Conservation (phyloP, 1,284 basidiomycete genomes). For the Singerocomus rubriflavus region DNA sequence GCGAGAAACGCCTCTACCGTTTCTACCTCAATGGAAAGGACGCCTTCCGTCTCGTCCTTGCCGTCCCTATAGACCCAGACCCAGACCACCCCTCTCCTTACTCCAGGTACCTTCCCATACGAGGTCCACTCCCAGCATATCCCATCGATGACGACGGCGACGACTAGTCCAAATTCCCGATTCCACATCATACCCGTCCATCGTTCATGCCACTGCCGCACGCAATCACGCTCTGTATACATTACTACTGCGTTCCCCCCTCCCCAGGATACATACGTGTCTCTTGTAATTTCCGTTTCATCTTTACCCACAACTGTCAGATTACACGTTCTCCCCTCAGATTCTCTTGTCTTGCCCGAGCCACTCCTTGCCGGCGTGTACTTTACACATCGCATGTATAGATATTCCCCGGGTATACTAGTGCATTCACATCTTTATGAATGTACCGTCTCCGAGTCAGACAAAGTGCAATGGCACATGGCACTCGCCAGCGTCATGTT, state of each 20-base stretch:
- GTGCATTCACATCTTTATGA: neutral
- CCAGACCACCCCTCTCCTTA: constrained; percentile 20
- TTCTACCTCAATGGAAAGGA: constrained; percentile 97
- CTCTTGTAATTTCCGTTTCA: constrained; percentile 14
- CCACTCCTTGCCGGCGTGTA: neutral
- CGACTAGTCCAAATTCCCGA: constrained; percentile 21
- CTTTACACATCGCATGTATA: constrained; percentile 11
- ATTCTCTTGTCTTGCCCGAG: neutral
- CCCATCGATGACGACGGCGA: constrained; percentile 47
- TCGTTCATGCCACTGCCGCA: neutral
- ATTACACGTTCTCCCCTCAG: neutral
- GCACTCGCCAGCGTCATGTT: neutral
- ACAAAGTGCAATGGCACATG: neutral
- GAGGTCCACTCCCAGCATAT: constrained; percentile 27
- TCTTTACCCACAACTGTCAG: constrained; percentile 5
- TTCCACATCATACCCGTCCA: constrained; percentile 17
- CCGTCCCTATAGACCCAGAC: constrained; percentile 41
- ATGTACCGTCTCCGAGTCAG: neutral
- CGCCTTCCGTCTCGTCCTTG: constrained; percentile 73
- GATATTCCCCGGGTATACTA: neutral
- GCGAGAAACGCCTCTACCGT: constrained; percentile 90
- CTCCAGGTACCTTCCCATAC: constrained; percentile 14
- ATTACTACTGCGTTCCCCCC: constrained; percentile 4
- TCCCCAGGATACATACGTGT: constrained; percentile 12
- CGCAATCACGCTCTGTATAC: constrained; percentile 9